A percentile compares a stretch with the other conserved stretches of the same genome.
Evolutionary conservation across 345 rosid genomes (phyloP).

Genomic region (Cardamine chenopodiifolia): DNA sequence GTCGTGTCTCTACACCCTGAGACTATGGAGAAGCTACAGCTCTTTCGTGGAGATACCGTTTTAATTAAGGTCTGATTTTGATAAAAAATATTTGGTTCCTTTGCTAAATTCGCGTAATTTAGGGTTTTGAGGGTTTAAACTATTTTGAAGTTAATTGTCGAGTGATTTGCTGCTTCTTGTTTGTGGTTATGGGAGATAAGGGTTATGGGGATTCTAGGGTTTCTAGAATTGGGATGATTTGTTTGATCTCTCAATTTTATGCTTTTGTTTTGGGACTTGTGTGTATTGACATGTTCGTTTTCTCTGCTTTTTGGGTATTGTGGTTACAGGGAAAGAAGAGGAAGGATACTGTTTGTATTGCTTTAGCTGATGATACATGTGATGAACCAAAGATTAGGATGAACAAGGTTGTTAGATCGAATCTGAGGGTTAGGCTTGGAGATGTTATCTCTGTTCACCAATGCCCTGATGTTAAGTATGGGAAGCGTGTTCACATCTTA

Average conservation of each 20-base stretch:
- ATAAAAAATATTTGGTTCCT: no score
- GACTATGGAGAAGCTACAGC: constrained; percentile 79
- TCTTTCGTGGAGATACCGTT: constrained; percentile 76
- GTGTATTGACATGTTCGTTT: constrained; percentile 3
- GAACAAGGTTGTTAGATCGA: constrained; percentile 71
- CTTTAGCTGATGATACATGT: constrained; percentile 66
- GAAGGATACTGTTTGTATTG: constrained; percentile 69
- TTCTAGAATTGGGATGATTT: neutral
- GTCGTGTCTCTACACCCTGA: constrained; percentile 66
- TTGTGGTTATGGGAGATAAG: neutral
- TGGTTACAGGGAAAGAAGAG: constrained; percentile 63
- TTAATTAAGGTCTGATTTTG: constrained; percentile 59
- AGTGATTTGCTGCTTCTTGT: neutral
- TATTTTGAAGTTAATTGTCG: neutral
- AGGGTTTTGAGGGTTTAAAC: neutral
- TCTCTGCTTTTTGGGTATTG: neutral
- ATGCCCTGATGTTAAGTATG: constrained; percentile 72
- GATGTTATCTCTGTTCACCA: constrained; percentile 71
- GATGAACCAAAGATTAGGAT: constrained; percentile 62
- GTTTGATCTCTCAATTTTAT: neutral
- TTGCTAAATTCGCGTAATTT: neutral
- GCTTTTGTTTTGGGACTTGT: neutral
- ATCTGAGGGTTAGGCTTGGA: constrained; percentile 70
- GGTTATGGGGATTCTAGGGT: no score
- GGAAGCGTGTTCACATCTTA: constrained; percentile 68